Percentiles rank a stretch among this genome's conserved stretches.
phyloP scores from a whole-genome alignment of 495 filamentous ascomycete species.

The Glutinoglossum americanum region DNA sequence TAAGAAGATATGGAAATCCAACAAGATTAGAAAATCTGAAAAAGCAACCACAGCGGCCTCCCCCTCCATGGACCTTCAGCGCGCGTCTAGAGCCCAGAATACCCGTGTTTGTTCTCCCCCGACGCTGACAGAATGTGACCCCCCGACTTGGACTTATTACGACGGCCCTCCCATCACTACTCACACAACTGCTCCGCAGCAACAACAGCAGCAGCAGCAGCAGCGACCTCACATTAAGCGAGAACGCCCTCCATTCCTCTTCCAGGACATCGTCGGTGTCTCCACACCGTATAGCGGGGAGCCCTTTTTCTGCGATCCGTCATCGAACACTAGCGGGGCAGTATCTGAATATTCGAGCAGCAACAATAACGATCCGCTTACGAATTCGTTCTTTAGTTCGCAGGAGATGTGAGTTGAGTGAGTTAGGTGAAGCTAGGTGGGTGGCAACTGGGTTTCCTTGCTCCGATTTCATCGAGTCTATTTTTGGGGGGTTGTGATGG shows the following conservation, averaged over 20 bases:
- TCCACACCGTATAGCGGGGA: background rate
- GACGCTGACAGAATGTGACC: background rate
- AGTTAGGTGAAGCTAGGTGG: background rate
- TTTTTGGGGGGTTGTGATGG: too few species aligned
- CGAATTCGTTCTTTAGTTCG: background rate
- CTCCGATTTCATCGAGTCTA: background rate
- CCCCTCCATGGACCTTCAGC: background rate
- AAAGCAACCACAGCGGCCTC: background rate
- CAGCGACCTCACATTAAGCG: slow-evolving; percentile 1
- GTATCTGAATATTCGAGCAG: background rate
- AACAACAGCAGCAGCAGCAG: too few species aligned
- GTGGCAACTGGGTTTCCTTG: too few species aligned
- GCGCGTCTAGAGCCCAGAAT: background rate
- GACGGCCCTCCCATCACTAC: background rate
- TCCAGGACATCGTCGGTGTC: background rate
- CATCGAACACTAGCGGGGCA: background rate
- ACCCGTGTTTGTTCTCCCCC: background rate
- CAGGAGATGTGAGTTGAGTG: background rate
- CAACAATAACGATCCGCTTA: background rate
- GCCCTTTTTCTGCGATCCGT: background rate
- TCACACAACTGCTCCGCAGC: background rate
- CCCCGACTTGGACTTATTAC: background rate
- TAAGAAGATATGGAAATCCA: slow-evolving; percentile 2
- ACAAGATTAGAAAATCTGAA: background rate
- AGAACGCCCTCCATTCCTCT: background rate